Evolutionary conservation across 2,329 filamentous ascomycete genomes (phyloP), one percentile per base, ranked within the genome.

Genomic region (Pseudocercospora fuligena): DNA sequence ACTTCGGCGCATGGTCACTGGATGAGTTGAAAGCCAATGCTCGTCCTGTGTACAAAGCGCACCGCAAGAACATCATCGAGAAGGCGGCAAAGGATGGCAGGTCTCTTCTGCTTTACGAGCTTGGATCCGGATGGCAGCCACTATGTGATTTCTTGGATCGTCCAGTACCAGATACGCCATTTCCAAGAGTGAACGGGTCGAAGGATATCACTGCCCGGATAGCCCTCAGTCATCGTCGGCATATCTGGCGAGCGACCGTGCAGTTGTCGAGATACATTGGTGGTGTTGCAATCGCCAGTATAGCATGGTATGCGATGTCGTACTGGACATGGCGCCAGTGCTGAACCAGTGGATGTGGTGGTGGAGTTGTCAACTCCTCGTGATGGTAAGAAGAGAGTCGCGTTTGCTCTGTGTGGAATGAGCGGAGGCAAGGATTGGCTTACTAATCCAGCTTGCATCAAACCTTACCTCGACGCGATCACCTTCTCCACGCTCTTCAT

Each of bases 81-180:
- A 9, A 64, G 14, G 19, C 65, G 33, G 65, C 57, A 27, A 65
- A 64, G 5, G 64, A 68, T 14, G 66, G 68, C 2, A 74, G 73
- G 31, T 65, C 72, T 5, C 62, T 78, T 29, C 69, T 79, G 21
- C 70, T 75, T 53, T 73, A 73, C 54, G 49, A 66, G 43, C 40
- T 73, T 11, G 63, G 71, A 1, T 67, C 72, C 56, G 73, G 74
- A 3, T 79, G 77, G 77, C 68, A 68, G 60, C 73, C 73, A 11
- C 56, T 77, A 23, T 78, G 76, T 64, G 57, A 70, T 6, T 78
- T 77, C 36, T 64, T 79, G 21, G 72, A 66, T 0, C 67, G 70
- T 29, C 40, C 66, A 0, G 64, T 75, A 3, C 76, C 77, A 8
- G 54, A 69, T 8, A 68, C 64, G 16, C 60, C 65, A 2, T 74